A percentile compares a stretch with the other conserved stretches of the same genome.
Evolutionary conservation across 2,329 filamentous ascomycete genomes (phyloP).

Genomic region (Colletotrichum tamarilloi): DNA sequence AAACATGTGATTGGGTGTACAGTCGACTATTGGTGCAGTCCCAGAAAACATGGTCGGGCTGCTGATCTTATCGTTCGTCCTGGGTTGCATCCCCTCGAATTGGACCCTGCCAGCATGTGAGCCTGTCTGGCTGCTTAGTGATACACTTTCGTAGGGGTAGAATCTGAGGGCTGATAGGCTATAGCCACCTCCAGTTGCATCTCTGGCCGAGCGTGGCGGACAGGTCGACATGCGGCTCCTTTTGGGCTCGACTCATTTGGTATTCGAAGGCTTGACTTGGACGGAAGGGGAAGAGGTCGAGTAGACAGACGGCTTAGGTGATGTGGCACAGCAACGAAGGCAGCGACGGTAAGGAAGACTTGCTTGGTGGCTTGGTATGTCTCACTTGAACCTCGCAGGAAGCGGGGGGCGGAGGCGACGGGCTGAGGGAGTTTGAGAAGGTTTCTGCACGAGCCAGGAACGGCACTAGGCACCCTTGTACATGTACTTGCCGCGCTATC

Average conservation of each 20-base stretch:
- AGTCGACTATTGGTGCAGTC: not conserved
- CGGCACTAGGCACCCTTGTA: constrained; percentile 42
- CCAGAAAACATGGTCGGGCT: not conserved
- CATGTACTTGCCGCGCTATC: constrained; percentile 43
- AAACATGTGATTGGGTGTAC: constrained; percentile 2
- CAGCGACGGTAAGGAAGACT: not conserved
- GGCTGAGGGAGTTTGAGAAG: constrained; percentile 64
- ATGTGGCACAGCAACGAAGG: not conserved
- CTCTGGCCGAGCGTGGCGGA: not conserved
- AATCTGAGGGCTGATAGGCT: not conserved
- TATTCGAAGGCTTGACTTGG: not conserved
- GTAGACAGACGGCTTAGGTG: not conserved
- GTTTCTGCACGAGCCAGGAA: constrained; percentile 50
- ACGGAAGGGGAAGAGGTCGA: not conserved
- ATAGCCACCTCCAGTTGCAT: not conserved
- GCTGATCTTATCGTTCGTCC: constrained; percentile 1
- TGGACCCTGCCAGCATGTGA: not conserved
- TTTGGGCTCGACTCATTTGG: not conserved
- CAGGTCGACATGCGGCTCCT: not conserved
- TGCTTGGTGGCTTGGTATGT: not conserved
- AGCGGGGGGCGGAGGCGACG: constrained; percentile 16
- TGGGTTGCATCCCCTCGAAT: not conserved
- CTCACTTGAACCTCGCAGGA: constrained; percentile 18
- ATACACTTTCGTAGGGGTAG: not conserved
- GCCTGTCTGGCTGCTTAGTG: not conserved